Conservation (phyloP, 148 eudicot genomes). For the Silene uniflora region DNA sequence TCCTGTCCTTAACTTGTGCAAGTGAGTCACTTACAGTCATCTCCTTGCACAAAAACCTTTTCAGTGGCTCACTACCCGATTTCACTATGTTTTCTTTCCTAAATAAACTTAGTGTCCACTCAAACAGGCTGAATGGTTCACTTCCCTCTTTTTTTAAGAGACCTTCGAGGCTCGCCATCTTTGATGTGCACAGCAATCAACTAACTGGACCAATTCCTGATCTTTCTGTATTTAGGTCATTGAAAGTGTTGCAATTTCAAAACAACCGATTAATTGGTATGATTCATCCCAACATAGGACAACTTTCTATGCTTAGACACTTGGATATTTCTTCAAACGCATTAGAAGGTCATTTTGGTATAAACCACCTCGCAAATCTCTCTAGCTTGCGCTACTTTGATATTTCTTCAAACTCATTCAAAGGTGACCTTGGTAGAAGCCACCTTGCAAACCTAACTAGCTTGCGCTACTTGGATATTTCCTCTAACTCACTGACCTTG, state of each 20-base stretch:
- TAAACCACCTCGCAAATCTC: constrained; percentile 25
- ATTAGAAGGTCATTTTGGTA: constrained; percentile 25
- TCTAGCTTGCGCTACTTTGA: constrained; percentile 24
- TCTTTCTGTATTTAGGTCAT: constrained; percentile 20
- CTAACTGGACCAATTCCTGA: constrained; percentile 31
- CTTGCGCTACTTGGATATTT: no score
- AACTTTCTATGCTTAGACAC: constrained; percentile 21
- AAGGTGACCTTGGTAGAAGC: no score
- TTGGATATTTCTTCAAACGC: constrained; percentile 29
- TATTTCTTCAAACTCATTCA: constrained; percentile 28
- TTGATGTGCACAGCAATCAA: constrained; percentile 25
- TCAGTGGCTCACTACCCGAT: constrained; percentile 22
- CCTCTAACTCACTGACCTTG: constrained; percentile 30
- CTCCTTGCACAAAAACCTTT: constrained; percentile 1
- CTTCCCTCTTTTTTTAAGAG: not conserved
- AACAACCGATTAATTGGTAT: constrained; percentile 24
- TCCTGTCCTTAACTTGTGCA: constrained; percentile 4
- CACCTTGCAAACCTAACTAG: no score
- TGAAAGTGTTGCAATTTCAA: constrained; percentile 18
- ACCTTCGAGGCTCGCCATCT: constrained; percentile 8
- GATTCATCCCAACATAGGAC: constrained; percentile 14
- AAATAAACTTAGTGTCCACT: constrained; percentile 9
- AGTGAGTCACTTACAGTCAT: constrained; percentile 8
- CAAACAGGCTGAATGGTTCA: constrained; percentile 15
- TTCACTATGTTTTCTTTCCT: constrained; percentile 3